Percentiles rank a stretch among this genome's conserved stretches.
Evolutionary conservation across 2,329 filamentous ascomycete genomes (phyloP).

Genomic region (Hirsutella minnesotensis): DNA sequence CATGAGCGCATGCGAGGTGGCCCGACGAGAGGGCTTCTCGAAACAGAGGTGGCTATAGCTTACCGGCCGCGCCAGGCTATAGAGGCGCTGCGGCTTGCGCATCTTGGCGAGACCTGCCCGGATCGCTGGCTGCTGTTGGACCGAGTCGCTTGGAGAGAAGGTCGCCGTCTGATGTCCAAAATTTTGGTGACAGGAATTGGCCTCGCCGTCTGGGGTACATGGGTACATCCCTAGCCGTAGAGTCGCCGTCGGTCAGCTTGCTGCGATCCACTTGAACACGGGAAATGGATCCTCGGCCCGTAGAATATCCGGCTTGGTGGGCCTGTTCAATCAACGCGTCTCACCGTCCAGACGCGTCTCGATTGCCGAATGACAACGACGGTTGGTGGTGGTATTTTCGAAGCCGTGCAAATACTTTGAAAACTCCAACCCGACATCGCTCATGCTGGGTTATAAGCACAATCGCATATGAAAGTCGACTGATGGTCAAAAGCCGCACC

Average conservation of each 20-base stretch:
- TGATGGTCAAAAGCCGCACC: too few species aligned
- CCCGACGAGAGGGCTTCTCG: not conserved
- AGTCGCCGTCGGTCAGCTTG: too few species aligned
- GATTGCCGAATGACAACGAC: too few species aligned
- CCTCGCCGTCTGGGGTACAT: not conserved
- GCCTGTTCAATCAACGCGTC: slow-evolving; percentile 14
- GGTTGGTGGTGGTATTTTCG: too few species aligned
- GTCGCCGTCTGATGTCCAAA: not conserved
- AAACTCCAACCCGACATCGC: too few species aligned
- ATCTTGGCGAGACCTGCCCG: slow-evolving; percentile 24
- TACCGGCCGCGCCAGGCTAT: slow-evolving; percentile 56
- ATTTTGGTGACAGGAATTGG: not conserved
- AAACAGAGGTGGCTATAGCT: slow-evolving; percentile 15
- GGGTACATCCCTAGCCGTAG: too few species aligned
- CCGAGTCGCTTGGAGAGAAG: not conserved
- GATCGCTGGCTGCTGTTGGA: slow-evolving; percentile 1
- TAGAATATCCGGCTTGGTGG: slow-evolving; percentile 6
- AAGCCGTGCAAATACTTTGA: too few species aligned
- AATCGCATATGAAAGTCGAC: too few species aligned
- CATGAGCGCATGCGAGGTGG: too few species aligned
- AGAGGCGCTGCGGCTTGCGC: slow-evolving; percentile 48
- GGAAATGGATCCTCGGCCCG: too few species aligned
- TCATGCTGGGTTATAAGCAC: too few species aligned
- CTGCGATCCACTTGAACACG: too few species aligned
- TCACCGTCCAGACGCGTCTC: slow-evolving; percentile 2